Evolutionary conservation across 257 asterid genomes (phyloP).

Genomic region (Rauvolfia tetraphylla): DNA sequence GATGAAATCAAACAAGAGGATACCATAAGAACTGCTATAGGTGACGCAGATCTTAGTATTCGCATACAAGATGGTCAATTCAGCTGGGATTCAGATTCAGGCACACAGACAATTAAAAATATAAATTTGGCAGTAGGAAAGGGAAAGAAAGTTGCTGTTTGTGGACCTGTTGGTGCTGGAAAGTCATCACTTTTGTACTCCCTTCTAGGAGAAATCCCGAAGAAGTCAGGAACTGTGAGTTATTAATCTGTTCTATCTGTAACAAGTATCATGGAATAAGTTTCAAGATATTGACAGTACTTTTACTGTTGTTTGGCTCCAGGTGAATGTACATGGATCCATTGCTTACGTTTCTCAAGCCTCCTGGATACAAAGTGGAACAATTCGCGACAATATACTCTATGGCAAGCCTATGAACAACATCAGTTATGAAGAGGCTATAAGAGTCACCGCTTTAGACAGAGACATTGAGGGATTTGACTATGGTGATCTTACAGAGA

Average conservation of each 20-base stretch:
- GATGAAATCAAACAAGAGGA: conserved; percentile 52
- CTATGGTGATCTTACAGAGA: conserved; percentile 76
- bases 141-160: conserved; percentile 65
- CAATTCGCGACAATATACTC: conserved; percentile 63
- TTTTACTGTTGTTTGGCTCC: conserved; percentile 12
- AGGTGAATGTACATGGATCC: conserved; percentile 62
- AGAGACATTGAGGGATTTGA: conserved; percentile 64
- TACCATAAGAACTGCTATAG: not conserved
- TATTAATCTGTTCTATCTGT: not conserved
- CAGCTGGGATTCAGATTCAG: conserved; percentile 50
- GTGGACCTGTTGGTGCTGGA: conserved; percentile 80
- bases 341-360: conserved; percentile 77
- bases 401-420: conserved; percentile 66
- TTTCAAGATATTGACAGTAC: not conserved
- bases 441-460: conserved; percentile 55
- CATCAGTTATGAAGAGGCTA: conserved; percentile 45
- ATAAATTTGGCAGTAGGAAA: conserved; percentile 29
- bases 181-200: conserved; percentile 66
- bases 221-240: conserved; percentile 61
- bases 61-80: conserved; percentile 42
- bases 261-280: not conserved
- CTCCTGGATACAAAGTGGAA: conserved; percentile 85
- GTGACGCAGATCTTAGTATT: conserved; percentile 22
- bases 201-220: conserved; percentile 67
- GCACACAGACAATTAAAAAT: conserved; percentile 30